Base-by-base conservation (phyloP, 2,329 filamentous ascomycete species). In the Fusarium oligoseptatum region DNA sequence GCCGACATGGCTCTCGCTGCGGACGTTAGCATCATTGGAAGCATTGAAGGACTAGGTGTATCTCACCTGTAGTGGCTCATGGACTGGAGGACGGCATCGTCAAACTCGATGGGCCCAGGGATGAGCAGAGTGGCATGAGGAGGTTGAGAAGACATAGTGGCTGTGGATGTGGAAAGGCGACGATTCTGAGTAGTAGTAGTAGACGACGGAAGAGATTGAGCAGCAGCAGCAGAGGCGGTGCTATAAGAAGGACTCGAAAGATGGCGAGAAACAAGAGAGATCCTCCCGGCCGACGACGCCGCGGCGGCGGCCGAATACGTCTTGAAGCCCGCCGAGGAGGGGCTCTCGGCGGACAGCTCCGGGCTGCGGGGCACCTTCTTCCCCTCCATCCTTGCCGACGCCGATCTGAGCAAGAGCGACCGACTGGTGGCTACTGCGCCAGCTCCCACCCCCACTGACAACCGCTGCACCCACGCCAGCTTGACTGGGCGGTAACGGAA, bases 81-180 rank as follows among this genome's bases (percentile, higher is more conserved):
- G 71, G 95, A 94, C 84, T 95, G 91, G 62, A 98, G 91, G 71
- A 98, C 96, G 57, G 92, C 95, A 96, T 98, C 96, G 83, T 98
- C 96, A 82, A 98, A 98, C 87, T 98, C 96, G 84, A 98, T 97
- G 81, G 97, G 97, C 74, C 97, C 97, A 60, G 97, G 97, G 81
- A 99, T 98, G 85, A 99, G 91, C 85, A 99, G 88, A 66, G 96
- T 92, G 50, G 90, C 85, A 81, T 92, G 91, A 60, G 87, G 83
- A 65, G 89, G 87, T 78, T 92, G 91, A 69, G 86, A 87, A 76
- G 90, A 92, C 91, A 92, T 92, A 64, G 81, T 86, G 81, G 80
- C 72, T 43, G 67, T 65, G 43, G 77, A 66, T 67, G 77, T 75
- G 48, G 77, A 78, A 67, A 71, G 76, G 64, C 69, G 79, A 64